phyloP scores from a whole-genome alignment of 352 stramenopile genomes.

The Pythium utonaiense region DNA sequence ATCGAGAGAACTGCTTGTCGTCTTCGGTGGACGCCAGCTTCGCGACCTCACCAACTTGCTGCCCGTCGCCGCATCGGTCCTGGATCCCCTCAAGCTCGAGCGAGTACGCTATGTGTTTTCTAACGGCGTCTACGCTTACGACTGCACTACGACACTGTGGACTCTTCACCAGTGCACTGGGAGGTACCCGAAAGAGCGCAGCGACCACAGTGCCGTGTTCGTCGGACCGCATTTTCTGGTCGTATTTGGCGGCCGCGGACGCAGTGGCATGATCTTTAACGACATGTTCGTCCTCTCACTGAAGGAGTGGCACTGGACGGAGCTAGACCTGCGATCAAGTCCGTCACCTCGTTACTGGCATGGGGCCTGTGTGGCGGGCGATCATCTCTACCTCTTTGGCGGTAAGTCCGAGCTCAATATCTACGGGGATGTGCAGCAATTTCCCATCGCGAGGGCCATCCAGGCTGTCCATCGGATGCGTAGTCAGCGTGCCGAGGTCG shows the following conservation, averaged over 20 bases:
- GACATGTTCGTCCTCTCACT: conserved; percentile 51
- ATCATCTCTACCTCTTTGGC: conserved; percentile 54
- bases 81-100: conserved; percentile 48
- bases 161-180: conserved; percentile 37
- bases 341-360: conserved; percentile 26
- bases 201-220: conserved; percentile 57
- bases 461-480: conserved; percentile 1
- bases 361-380: conserved; percentile 17
- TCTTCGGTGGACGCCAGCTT: conserved; percentile 56
- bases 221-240: conserved; percentile 42
- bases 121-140: conserved; percentile 53
- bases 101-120: conserved; percentile 57
- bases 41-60: conserved; percentile 46
- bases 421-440: conserved; percentile 45
- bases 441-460: conserved; percentile 11
- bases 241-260: conserved; percentile 49
- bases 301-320: conserved; percentile 42
- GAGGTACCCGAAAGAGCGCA: conserved; percentile 34
- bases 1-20: conserved; percentile 17
- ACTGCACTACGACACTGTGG: conserved; percentile 36
- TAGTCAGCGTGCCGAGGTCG: background rate
- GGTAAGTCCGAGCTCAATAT: conserved; percentile 57
- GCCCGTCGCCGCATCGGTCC: conserved; percentile 12
- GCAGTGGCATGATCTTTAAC: conserved; percentile 48
- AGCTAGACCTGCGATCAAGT: conserved; percentile 12